phyloP scores from a whole-genome alignment of 495 filamentous ascomycete genomes.

The Hypomontagnella submonticulosa region DNA sequence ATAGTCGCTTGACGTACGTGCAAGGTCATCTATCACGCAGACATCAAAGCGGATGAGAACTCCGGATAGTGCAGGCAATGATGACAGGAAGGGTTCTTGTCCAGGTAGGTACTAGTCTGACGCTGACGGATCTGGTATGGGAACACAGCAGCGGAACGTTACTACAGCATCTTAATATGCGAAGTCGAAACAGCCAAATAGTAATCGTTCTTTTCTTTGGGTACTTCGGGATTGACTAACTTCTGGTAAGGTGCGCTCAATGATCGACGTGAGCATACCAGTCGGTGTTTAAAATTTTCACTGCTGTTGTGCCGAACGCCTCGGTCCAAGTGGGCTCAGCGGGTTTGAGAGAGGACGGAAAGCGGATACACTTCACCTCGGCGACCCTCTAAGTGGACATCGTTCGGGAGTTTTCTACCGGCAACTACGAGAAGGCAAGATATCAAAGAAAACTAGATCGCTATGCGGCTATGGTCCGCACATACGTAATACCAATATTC shows the following conservation, averaged over 20 bases:
- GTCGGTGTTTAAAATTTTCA: conserved; percentile 14
- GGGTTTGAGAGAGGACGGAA: conserved; percentile 9
- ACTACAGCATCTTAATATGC: neutral
- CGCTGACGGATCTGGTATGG: no score
- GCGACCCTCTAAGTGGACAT: conserved; percentile 4
- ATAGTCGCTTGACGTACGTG: neutral
- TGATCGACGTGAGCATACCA: conserved; percentile 7
- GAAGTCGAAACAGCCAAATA: neutral
- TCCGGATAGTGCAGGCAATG: neutral
- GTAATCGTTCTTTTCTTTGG: neutral
- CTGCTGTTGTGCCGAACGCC: conserved; percentile 8
- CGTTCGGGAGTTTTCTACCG: conserved; percentile 18
- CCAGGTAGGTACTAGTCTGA: no score
- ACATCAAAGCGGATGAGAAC: conserved; percentile 1
- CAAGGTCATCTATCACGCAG: neutral
- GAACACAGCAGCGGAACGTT: no score
- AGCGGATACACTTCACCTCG: conserved; percentile 14
- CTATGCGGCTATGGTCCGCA: conserved; percentile 1
- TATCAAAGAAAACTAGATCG: conserved; percentile 8
- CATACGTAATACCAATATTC: conserved; percentile 13
- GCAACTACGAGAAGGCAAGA: neutral
- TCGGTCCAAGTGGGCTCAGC: conserved; percentile 23
- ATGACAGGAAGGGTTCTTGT: neutral
- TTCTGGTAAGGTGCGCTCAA: neutral
- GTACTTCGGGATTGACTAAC: neutral